Evolutionary conservation across 176 grass and related monocot species (phyloP).

Genomic region (Dactylis glomerata): DNA sequence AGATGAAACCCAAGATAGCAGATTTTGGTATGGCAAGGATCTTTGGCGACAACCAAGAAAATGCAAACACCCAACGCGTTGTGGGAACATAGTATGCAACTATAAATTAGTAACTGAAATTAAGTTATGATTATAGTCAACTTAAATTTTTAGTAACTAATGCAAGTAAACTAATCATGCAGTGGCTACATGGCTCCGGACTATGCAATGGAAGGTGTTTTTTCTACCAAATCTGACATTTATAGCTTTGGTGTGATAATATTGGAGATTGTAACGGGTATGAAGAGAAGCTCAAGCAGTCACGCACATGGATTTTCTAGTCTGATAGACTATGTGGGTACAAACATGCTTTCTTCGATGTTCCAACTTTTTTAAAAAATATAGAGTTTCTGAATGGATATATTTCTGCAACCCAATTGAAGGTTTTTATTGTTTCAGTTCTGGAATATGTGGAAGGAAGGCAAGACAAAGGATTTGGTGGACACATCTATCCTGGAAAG

Average conservation of each 20-base stretch:
- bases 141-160: not conserved
- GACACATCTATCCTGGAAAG: no score
- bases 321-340: conserved; percentile 7
- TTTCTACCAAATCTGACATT: conserved; percentile 52
- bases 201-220: conserved; percentile 59
- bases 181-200: conserved; percentile 62
- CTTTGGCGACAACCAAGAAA: conserved; percentile 35
- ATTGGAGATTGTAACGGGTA: conserved; percentile 39
- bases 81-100: conserved; percentile 54
- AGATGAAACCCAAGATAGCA: conserved; percentile 49
- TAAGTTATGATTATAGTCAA: not conserved
- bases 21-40: conserved; percentile 65
- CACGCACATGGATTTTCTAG: conserved; percentile 22
- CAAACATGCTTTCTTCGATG: no score
- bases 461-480: no score
- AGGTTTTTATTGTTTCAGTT: no score
- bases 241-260: conserved; percentile 55
- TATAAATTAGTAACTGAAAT: not conserved
- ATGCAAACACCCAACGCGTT: conserved; percentile 35
- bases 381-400: no score
- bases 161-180: not conserved
- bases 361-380: no score
- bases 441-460: no score
- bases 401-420: no score
- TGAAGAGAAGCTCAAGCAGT: conserved; percentile 29